A percentile compares a stretch with the other conserved stretches of the same genome.
Evolutionary conservation across 768 basidiomycete species (phyloP).

Genomic region (Trametes sanguinea): DNA sequence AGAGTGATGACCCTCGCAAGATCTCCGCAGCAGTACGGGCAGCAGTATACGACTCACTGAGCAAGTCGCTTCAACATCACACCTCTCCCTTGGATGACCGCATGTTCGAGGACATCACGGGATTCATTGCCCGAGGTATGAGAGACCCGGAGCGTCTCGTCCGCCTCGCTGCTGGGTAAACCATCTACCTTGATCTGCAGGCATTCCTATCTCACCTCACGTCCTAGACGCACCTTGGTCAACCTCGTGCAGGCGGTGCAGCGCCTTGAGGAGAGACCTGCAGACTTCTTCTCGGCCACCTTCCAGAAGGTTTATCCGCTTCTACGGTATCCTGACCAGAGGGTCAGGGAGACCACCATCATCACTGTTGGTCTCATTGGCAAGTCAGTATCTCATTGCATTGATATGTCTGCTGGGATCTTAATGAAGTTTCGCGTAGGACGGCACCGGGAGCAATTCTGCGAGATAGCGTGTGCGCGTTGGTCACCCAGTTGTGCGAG

Average conservation of each 20-base stretch:
- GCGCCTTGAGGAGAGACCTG: conserved; percentile 33
- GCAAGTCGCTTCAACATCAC: conserved; percentile 25
- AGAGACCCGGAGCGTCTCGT: conserved; percentile 57
- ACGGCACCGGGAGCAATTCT: conserved; percentile 52
- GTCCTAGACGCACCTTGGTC: conserved; percentile 48
- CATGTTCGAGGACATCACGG: conserved; percentile 34
- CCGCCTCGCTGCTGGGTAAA: conserved; percentile 71
- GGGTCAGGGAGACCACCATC: conserved; percentile 63
- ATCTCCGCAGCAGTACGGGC: conserved; percentile 48
- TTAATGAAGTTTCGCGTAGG: conserved; percentile 33
- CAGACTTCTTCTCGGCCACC: conserved; percentile 40
- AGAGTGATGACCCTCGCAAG: conserved; percentile 46
- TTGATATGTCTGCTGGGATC: no score
- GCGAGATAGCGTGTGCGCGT: conserved; percentile 57
- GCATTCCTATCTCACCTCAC: not conserved
- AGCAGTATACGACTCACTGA: conserved; percentile 24
- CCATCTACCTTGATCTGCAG: not conserved
- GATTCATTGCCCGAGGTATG: conserved; percentile 51
- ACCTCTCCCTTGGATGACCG: conserved; percentile 19
- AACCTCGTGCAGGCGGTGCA: conserved; percentile 49
- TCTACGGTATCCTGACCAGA: conserved; percentile 47
- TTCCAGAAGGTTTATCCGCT: conserved; percentile 50
- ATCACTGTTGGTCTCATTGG: conserved; percentile 61
- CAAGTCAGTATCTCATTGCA: conserved; percentile 33
- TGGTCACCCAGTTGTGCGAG: conserved; percentile 69